Base-by-base conservation (phyloP, 768 basidiomycete genomes). In the Termitomyces sp. region DNA sequence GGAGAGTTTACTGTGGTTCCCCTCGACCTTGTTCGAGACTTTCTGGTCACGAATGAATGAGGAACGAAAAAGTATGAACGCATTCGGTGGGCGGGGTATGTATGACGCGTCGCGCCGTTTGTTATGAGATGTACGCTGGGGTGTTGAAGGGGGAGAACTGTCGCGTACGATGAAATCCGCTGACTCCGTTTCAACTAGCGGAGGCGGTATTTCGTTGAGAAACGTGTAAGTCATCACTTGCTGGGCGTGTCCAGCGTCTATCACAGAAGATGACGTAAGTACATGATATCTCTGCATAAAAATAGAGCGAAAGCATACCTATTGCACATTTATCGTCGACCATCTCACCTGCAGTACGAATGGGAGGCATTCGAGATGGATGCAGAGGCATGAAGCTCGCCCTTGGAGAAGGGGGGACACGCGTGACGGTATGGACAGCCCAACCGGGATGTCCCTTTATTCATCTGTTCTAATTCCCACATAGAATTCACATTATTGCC, bases 21-120 rank as follows among this genome's bases (percentile, higher is more conserved):
- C 88, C 65, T 91, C 89, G 53, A 90, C 88, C 68, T 84, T 83
- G 37, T 82, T 86, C 2, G 89, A 85, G 50, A 90, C 84, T 63
- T 85, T 83, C 68, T 88, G 82, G 63, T 82, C 84, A 32, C 80
- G 78, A 69, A 91, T 88, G 72, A 91, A 90, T 31, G 82, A 84
- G 24, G 87, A 87, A 63, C 89, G 83, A 71, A 90, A 92, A 69
- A 91, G 85, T 64, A 91, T 92, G 73, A 91, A 92, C 58, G 90
- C 89, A 71, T 90, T 92, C 26, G 89, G 89, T 7, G 90, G 89
- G 48, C 90, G 85, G 42, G 89, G 90, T 70, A 91, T 92, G 70
- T 90, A 86, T 2, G 81, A 82, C 55, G 85, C 81, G 64, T 87
- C 85, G 54, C 84, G 81, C 65, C 82, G 81, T 75, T 83, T 87